Evolutionary conservation across 208 protist species (phyloP).

Genomic region (Acanthamoeba sp.): DNA sequence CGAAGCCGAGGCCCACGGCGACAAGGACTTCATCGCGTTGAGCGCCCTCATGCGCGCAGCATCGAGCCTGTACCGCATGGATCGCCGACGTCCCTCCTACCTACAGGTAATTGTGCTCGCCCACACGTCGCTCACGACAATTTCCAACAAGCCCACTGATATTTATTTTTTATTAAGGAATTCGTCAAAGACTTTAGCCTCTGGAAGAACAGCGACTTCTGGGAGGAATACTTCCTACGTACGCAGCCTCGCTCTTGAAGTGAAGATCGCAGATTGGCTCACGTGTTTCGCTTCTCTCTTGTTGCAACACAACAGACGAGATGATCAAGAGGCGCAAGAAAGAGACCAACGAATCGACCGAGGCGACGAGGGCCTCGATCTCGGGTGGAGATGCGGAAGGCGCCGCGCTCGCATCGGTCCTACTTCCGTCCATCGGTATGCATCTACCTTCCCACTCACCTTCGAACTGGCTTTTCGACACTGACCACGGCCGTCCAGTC

Average conservation of each 20-base stretch:
- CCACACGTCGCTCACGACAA: not conserved
- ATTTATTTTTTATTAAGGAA: not conserved
- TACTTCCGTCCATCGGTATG: not conserved
- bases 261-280: no score
- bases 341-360: not conserved
- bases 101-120: not conserved
- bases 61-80: conserved; percentile 36
- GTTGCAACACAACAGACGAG: conserved; percentile 6
- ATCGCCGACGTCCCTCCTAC: not conserved
- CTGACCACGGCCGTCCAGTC: not conserved
- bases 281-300: no score
- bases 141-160: not conserved
- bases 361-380: not conserved
- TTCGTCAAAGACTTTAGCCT: conserved; percentile 41
- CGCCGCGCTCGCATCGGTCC: not conserved
- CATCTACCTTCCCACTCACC: not conserved
- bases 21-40: conserved; percentile 15
- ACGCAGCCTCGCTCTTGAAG: not conserved
- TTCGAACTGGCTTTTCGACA: no score
- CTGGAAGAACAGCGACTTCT: conserved; percentile 56
- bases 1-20: not conserved
- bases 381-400: not conserved
- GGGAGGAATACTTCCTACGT: conserved; percentile 59
- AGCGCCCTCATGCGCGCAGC: conserved; percentile 34
- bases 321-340: conserved; percentile 20